Conservation (phyloP, 2,329 filamentous ascomycete species). For the Colletotrichum sp. region DNA sequence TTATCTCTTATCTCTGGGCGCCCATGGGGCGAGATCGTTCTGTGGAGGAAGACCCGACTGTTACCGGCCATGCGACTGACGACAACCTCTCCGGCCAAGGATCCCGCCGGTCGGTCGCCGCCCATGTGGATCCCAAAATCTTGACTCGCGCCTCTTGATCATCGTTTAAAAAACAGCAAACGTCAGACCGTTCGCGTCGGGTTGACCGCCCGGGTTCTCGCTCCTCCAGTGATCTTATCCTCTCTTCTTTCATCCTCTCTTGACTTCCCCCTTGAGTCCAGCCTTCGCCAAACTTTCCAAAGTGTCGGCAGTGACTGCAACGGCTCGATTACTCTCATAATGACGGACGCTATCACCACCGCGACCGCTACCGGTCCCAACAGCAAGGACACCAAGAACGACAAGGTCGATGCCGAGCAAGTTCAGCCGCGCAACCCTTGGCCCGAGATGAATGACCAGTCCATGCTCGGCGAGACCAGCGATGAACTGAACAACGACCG, state of each 20-base stretch:
- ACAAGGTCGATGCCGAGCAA: slow-evolving; percentile 9
- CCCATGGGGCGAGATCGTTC: slow-evolving; percentile 19
- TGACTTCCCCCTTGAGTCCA: neutral
- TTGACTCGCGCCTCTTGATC: slow-evolving; percentile 8
- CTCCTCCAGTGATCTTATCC: neutral
- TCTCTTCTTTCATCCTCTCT: neutral
- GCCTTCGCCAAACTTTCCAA: neutral
- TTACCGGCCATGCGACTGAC: slow-evolving; percentile 3
- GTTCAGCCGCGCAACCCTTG: slow-evolving; percentile 7
- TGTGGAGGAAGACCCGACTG: slow-evolving; percentile 12
- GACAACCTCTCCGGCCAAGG: slow-evolving; percentile 9
- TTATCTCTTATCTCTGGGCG: slow-evolving; percentile 10
- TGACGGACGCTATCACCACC: slow-evolving; percentile 14
- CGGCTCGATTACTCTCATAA: neutral
- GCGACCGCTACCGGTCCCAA: neutral
- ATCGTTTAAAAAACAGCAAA: slow-evolving; percentile 3
- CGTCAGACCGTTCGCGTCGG: slow-evolving; percentile 3
- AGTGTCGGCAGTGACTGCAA: neutral
- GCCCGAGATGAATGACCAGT: slow-evolving; percentile 9
- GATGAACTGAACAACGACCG: slow-evolving; percentile 39
- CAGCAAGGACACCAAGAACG: slow-evolving; percentile 10
- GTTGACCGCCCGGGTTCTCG: neutral
- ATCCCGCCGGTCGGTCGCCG: neutral
- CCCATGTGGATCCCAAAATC: slow-evolving; percentile 6
- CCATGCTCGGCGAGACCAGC: slow-evolving; percentile 19